Evolutionary conservation across 2,329 filamentous ascomycete species (phyloP).

Genomic region (Colletotrichum tofieldiae): DNA sequence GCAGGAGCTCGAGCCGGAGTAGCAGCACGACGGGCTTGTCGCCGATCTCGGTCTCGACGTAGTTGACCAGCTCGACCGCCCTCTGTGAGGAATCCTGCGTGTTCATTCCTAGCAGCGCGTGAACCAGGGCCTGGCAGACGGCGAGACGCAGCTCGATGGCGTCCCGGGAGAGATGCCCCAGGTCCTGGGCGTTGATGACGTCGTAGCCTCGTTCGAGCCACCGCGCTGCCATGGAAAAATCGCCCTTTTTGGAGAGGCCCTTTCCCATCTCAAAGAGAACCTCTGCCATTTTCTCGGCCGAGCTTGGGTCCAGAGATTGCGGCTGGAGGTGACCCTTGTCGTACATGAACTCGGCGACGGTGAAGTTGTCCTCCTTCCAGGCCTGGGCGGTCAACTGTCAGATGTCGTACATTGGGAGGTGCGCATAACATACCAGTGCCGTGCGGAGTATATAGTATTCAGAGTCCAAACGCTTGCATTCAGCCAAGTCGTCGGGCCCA

Average conservation of each 20-base stretch:
- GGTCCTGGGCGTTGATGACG: slow-evolving; percentile 68
- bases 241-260: slow-evolving; percentile 65
- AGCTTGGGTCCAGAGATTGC: slow-evolving; percentile 60
- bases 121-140: slow-evolving; percentile 76
- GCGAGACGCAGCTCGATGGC: slow-evolving; percentile 76
- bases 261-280: slow-evolving; percentile 82
- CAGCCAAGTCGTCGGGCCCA: slow-evolving; percentile 50
- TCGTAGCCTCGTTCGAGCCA: slow-evolving; percentile 83
- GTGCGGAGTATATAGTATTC: slow-evolving; percentile 79
- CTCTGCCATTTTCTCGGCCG: slow-evolving; percentile 76
- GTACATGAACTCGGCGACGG: slow-evolving; percentile 86
- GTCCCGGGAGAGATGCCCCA: slow-evolving; percentile 71
- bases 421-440: slow-evolving; percentile 69
- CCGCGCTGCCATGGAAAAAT: slow-evolving; percentile 70
- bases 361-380: slow-evolving; percentile 80
- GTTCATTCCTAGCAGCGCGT: slow-evolving; percentile 65
- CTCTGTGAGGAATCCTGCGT: slow-evolving; percentile 62
- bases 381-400: slow-evolving; percentile 63
- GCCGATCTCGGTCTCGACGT: slow-evolving; percentile 75
- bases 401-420: not conserved
- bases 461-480: slow-evolving; percentile 60
- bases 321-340: slow-evolving; percentile 66
- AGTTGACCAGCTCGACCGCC: slow-evolving; percentile 70
- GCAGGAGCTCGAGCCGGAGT: slow-evolving; percentile 78
- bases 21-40: slow-evolving; percentile 77